Percentiles rank a stretch among this genome's conserved stretches.
phyloP scores from a whole-genome alignment of 176 grass and related monocot species.

The Lolium perenne region DNA sequence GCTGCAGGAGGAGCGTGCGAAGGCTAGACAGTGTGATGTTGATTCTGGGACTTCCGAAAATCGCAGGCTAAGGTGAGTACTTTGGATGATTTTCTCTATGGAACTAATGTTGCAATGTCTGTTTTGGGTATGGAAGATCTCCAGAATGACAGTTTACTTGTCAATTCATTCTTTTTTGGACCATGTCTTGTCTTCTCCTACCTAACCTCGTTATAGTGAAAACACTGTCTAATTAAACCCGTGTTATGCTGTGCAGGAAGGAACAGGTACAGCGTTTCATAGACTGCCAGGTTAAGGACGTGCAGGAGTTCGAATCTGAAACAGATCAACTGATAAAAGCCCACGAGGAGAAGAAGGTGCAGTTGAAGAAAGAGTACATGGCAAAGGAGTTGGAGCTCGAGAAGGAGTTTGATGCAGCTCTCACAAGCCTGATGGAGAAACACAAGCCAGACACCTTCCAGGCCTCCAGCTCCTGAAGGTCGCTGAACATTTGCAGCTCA shows the following conservation, averaged over 20 bases:
- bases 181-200: not conserved
- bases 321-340: slow-evolving; percentile 58
- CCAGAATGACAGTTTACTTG: not conserved
- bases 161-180: not conserved
- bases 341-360: slow-evolving; percentile 63
- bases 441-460: slow-evolving; percentile 72
- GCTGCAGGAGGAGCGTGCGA: slow-evolving; percentile 71
- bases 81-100: not conserved
- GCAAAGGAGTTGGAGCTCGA: slow-evolving; percentile 67
- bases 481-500: not conserved
- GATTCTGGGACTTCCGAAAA: slow-evolving; percentile 69
- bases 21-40: slow-evolving; percentile 63
- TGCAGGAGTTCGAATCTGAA: slow-evolving; percentile 67
- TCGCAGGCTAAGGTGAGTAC: slow-evolving; percentile 55
- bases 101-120: slow-evolving; percentile 10
- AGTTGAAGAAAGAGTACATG: slow-evolving; percentile 67
- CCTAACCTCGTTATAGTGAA: not conserved
- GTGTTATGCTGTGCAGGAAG: slow-evolving; percentile 54
- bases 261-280: slow-evolving; percentile 73
- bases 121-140: slow-evolving; percentile 11
- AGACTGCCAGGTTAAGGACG: slow-evolving; percentile 71
- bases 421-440: slow-evolving; percentile 76
- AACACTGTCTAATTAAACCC: not conserved
- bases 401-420: slow-evolving; percentile 55
- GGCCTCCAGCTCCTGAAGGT: slow-evolving; percentile 46